These are phyloP conservation scores for Verticillium zaregamsianum DNA, from an alignment of 2,329 filamentous ascomycete genomes.

Conservation along the genomic window DNA sequence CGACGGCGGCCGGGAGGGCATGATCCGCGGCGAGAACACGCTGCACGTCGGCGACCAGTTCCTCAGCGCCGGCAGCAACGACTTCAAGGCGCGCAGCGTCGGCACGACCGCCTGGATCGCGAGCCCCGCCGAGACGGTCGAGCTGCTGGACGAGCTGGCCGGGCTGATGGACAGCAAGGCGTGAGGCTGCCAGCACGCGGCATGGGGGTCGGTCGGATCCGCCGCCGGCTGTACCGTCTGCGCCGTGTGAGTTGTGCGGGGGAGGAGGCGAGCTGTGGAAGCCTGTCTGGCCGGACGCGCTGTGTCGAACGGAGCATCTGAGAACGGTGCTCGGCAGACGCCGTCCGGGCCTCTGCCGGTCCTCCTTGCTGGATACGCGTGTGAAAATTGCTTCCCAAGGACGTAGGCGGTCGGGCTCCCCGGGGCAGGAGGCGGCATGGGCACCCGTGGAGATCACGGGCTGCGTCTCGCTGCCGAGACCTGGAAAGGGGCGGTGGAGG, in stretches of 20 bases:
- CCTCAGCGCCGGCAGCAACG: slow-evolving; percentile 88
- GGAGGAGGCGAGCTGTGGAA: background rate
- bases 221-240: background rate
- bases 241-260: background rate
- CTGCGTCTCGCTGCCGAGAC: too few species aligned
- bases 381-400: background rate
- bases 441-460: too few species aligned
- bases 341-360: background rate
- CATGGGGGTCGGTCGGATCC: too few species aligned
- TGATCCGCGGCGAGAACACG: slow-evolving; percentile 70
- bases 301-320: background rate
- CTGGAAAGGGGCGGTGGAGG: too few species aligned
- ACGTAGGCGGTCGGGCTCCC: too few species aligned
- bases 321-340: background rate
- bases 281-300: too few species aligned
- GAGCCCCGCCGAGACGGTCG: slow-evolving; percentile 84
- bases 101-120: slow-evolving; percentile 98
- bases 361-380: background rate
- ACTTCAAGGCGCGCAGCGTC: slow-evolving; percentile 90
- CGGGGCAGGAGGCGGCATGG: too few species aligned
- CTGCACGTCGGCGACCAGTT: slow-evolving; percentile 98
- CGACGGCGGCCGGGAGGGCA: slow-evolving; percentile 30
- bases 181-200: too few species aligned
- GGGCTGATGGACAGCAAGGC: slow-evolving; percentile 39
- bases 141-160: slow-evolving; percentile 78